A percentile compares a stretch with the other conserved stretches of the same genome.
Evolutionary conservation across 2,329 filamentous ascomycete species (phyloP).

Genomic region (Colletotrichum spaethianum): DNA sequence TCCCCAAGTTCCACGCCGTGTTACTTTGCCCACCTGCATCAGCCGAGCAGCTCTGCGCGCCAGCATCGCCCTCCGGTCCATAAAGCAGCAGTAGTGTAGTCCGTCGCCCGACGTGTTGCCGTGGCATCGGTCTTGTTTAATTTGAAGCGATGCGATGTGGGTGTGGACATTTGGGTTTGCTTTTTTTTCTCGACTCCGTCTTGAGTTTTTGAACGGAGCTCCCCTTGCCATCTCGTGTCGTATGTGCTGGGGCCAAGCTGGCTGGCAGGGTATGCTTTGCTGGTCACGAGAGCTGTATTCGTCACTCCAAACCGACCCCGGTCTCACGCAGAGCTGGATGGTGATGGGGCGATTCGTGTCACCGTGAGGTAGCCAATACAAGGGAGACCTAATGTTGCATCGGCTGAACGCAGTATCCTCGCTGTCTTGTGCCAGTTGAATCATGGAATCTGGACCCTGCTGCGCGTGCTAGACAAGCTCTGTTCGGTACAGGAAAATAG

Average conservation of each 20-base stretch:
- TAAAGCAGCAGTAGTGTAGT: background rate
- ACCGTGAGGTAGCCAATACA: slow-evolving; percentile 17
- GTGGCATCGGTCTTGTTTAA: slow-evolving; percentile 12
- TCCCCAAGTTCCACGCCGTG: background rate
- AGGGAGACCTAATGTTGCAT: background rate
- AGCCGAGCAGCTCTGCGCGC: slow-evolving; percentile 9
- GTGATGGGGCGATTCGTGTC: slow-evolving; percentile 7
- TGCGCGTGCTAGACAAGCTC: background rate
- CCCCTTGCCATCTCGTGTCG: slow-evolving; percentile 21
- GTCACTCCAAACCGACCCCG: slow-evolving; percentile 23
- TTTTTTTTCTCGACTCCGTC: background rate
- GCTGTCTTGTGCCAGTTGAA: background rate
- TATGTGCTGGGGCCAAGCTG: slow-evolving; percentile 1
- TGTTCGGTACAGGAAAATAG: background rate
- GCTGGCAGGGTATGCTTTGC: slow-evolving; percentile 1
- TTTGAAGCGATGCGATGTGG: background rate
- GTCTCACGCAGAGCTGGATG: background rate
- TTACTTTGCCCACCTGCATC: slow-evolving; percentile 9
- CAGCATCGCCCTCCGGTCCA: background rate
- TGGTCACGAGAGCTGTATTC: slow-evolving; percentile 35
- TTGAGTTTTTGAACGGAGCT: background rate
- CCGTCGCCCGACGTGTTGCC: background rate
- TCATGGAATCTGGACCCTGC: slow-evolving; percentile 7
- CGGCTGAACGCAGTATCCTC: background rate
- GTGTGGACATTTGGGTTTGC: background rate